Base-by-base conservation (phyloP, 768 basidiomycete species). In the Antrodiella citrinella region DNA sequence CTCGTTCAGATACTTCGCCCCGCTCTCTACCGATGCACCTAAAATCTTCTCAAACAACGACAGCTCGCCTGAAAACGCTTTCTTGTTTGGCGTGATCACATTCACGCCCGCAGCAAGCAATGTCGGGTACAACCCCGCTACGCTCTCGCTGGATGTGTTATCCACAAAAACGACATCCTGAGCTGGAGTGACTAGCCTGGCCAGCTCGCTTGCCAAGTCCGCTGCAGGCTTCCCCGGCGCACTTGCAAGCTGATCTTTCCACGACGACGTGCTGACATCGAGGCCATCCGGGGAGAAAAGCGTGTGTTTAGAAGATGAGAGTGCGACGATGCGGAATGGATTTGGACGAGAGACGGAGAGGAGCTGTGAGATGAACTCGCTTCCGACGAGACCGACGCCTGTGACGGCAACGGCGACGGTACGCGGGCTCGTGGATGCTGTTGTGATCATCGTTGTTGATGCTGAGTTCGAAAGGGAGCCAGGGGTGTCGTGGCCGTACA, bases 71-170 rank as follows among this genome's bases (percentile, higher is more conserved):
- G 91, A 94, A 62, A 84, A 91, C 0, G 88, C 96, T 69, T 97
- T 98, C 69, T 99, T 99, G 75, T 98, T 99, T 13, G 96, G 95
- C 1, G 96, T 99, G 43, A 95, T 81, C 58, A 99, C 81, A 61
- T 84, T 78, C 52, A 98, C 77, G 2, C 94, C 93, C 3, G 77
- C 76, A 45, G 71, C 69, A 41, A 98, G 69, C 69, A 93, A 86
- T 30, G 70, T 68, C 0, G 96, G 91, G 66, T 98, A 99, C 48
- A 84, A 60, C 20, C 72, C 71, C 1, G 95, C 94, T 18, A 98
- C 79, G 12, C 72, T 74, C 35, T 91, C 85, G 26, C 88, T 85
- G 0, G 92, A 87, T 0, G 96, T 97, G 65, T 93, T 95, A 67
- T 99, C 96, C 51, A 99, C 86, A 24, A 87, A 58, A 41, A 96